phyloP scores from a whole-genome alignment of 2,329 filamentous ascomycete genomes.

The Diaporthe sp. region DNA sequence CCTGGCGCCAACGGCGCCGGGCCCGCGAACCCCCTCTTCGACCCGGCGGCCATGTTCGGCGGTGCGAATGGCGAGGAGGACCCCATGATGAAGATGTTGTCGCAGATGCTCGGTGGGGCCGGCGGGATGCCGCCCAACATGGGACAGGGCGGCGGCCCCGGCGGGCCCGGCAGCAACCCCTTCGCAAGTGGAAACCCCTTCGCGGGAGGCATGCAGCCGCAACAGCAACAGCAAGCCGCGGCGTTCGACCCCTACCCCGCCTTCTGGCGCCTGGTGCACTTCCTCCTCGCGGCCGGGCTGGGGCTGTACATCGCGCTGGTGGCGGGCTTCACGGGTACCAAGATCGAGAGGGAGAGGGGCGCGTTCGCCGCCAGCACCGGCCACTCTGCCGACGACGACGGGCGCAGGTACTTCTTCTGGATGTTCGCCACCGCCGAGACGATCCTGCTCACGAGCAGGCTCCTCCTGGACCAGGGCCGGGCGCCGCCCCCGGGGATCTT shows the following conservation, averaged over 20 bases:
- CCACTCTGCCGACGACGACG: conserved; percentile 43
- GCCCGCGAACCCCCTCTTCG: conserved; percentile 51
- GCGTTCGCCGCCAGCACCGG: conserved; percentile 51
- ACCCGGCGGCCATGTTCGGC: conserved; percentile 43
- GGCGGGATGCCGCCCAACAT: conserved; percentile 31
- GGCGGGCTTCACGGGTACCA: conserved; percentile 78
- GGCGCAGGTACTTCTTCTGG: conserved; percentile 76
- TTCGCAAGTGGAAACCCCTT: conserved; percentile 51
- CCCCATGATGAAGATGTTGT: conserved; percentile 81
- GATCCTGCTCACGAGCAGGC: conserved; percentile 78
- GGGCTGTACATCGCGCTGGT: conserved; percentile 79
- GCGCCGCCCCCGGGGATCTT: conserved; percentile 73
- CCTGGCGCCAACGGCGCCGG: conserved; percentile 43
- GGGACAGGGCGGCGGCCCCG: conserved; percentile 51
- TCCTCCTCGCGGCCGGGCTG: conserved; percentile 77
- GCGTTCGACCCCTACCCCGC: conserved; percentile 56
- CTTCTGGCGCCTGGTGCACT: conserved; percentile 82
- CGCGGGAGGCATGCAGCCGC: conserved; percentile 54
- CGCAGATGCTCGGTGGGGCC: conserved; percentile 74
- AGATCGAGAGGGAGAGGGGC: conserved; percentile 67
- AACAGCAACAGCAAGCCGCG: conserved; percentile 51
- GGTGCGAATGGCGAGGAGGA: conserved; percentile 61
- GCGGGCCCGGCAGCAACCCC: conserved; percentile 50
- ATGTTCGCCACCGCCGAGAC: conserved; percentile 85
- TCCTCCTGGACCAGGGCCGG: conserved; percentile 75